Evolutionary conservation across 208 protist species (phyloP).

Genomic region (Acanthamoeba triangularis): DNA sequence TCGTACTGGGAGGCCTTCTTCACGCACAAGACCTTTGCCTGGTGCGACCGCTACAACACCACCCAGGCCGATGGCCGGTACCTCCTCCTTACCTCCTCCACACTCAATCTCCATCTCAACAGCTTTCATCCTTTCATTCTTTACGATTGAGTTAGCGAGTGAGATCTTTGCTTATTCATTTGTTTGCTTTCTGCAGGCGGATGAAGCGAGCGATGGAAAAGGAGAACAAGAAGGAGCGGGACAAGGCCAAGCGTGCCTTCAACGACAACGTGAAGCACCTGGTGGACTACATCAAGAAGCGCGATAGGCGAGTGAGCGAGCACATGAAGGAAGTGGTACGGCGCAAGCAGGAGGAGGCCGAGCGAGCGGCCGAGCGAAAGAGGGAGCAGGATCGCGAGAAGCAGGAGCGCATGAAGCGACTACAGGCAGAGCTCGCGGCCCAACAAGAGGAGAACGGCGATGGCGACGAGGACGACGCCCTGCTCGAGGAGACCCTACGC

Average conservation of each 20-base stretch:
- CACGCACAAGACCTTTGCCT: conserved; percentile 82
- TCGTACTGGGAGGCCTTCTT: conserved; percentile 83
- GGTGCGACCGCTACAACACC: conserved; percentile 78
- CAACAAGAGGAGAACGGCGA: background rate
- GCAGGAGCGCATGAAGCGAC: conserved; percentile 73
- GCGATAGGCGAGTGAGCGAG: conserved; percentile 81
- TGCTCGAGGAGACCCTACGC: conserved; percentile 1
- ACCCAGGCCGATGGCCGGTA: conserved; percentile 40
- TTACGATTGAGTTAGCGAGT: background rate
- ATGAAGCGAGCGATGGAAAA: conserved; percentile 89
- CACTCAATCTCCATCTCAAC: background rate
- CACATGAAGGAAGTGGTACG: conserved; percentile 68
- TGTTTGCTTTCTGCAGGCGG: conserved; percentile 55
- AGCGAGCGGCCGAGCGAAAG: conserved; percentile 49
- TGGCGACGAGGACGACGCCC: background rate
- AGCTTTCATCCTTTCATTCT: background rate
- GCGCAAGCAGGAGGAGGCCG: conserved; percentile 64
- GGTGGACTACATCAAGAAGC: conserved; percentile 81
- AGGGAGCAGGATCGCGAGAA: conserved; percentile 51
- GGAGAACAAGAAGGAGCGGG: conserved; percentile 87
- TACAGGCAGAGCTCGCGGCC: background rate
- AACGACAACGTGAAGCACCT: conserved; percentile 86
- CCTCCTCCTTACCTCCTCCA: background rate
- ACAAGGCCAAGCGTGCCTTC: conserved; percentile 62
- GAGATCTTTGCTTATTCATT: background rate